phyloP scores from a whole-genome alignment of 139 green algal species.

The Picochlorum costavermella region DNA sequence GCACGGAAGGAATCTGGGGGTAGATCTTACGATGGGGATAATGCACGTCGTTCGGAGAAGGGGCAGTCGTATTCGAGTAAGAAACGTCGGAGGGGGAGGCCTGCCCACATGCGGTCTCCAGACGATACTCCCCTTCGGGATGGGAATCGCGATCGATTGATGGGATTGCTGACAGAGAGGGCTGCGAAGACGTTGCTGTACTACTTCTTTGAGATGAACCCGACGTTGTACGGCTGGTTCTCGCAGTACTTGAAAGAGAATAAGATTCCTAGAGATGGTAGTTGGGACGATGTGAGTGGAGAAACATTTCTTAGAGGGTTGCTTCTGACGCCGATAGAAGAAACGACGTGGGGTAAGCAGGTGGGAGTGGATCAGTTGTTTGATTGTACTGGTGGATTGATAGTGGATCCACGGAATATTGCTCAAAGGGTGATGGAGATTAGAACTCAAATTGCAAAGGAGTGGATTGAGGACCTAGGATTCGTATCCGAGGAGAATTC shows the following conservation, averaged over 20 bases:
- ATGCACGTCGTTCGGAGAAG: conserved; percentile 8
- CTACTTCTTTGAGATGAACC: conserved; percentile 56
- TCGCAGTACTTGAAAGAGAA: conserved; percentile 41
- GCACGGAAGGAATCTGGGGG: not conserved
- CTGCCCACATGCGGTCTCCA: conserved; percentile 26
- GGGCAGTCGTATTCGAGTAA: conserved; percentile 7
- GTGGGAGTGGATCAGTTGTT: conserved; percentile 4
- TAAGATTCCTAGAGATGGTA: conserved; percentile 57
- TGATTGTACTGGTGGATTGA: conserved; percentile 2
- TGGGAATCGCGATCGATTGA: conserved; percentile 67
- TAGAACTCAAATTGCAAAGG: conserved; percentile 53
- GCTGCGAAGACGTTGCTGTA: conserved; percentile 64
- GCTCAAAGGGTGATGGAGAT: conserved; percentile 82
- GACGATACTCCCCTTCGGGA: conserved; percentile 69
- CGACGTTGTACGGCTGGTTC: conserved; percentile 30
- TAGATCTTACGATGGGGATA: conserved; percentile 11
- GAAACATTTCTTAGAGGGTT: conserved; percentile 72
- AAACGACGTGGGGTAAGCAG: conserved; percentile 29
- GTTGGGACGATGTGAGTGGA: conserved; percentile 72
- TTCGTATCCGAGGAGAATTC: conserved; percentile 46
- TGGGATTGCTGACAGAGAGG: conserved; percentile 71
- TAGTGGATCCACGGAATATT: conserved; percentile 69
- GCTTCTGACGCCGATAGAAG: conserved; percentile 53
- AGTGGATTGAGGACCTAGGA: conserved; percentile 72
- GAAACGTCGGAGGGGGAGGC: conserved; percentile 33